Base-by-base conservation (phyloP, 2,329 filamentous ascomycete genomes). In the Hypoxylon sp. region DNA sequence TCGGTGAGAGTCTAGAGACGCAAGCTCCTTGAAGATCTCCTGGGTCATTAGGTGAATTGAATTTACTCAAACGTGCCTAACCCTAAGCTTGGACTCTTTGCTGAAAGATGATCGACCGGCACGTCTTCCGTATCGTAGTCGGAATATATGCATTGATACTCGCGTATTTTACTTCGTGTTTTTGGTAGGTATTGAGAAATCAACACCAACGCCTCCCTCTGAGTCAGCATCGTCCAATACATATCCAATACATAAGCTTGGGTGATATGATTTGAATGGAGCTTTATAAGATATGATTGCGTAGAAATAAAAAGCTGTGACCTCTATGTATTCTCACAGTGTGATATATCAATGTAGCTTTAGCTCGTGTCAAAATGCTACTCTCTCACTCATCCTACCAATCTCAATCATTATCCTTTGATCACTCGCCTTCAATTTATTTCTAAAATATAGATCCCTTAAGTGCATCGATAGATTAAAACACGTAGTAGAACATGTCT, bases 1-100 rank as follows among this genome's bases (percentile, higher is more conserved):
- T 70, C 68, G 68, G 68, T 70, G 68, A 68, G 56, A 51, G 56
- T n/a, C 25, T 28, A 62, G 52, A 64, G 52, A 58, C 63, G 49
- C 49, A 66, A 56, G 59, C 59, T 63, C 62, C 60, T 68, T 61
- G 53, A 63, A 64, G 65, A 63, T 68, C 55, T 46, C 45, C 55
- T 60, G 55, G 66, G 11, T 52, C 51, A 48, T 56, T 51, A 55
- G 51, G 51, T 34, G 52, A 38, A 56, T 63, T 58, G 56, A 63
- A 30, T 30, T 30, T 30, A 30, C 57, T 67, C 67, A 67, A 67
- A 64, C 57, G 50, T 62, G 67, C 63, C 60, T 56, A 63, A 51
- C 53, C 60, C 61, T 49, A 19, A 23, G 59, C 52, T 52, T 49
- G 43, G 53, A 34, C 50, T 45, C 43, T 57, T 43, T 58, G 48